Evolutionary conservation across 2,329 filamentous ascomycete genomes (phyloP).

Genomic region (Sclerotinia spermophila): DNA sequence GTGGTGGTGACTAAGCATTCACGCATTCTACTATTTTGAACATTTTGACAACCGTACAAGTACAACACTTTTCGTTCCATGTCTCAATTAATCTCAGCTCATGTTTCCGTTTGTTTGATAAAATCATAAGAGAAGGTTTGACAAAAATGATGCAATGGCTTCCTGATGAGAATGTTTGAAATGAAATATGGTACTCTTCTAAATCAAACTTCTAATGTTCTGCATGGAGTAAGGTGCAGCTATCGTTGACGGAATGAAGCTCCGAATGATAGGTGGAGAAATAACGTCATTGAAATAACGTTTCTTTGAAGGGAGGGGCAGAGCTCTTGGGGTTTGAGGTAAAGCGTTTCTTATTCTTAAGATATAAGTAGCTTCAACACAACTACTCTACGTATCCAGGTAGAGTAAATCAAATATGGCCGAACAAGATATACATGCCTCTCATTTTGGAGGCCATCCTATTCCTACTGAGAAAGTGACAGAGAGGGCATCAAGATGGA

Average conservation of each 20-base stretch:
- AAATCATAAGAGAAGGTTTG: background rate
- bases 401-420: background rate
- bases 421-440: slow-evolving; percentile 16
- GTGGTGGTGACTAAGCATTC: background rate
- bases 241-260: background rate
- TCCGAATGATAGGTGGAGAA: background rate
- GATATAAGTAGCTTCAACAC: background rate
- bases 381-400: no score
- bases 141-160: no score
- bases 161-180: background rate
- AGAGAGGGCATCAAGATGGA: background rate
- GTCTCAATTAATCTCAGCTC: background rate
- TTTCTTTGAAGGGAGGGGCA: background rate
- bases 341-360: background rate
- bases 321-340: background rate
- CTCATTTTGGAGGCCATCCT: slow-evolving; percentile 18
- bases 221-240: background rate
- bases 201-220: background rate
- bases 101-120: background rate
- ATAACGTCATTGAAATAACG: slow-evolving; percentile 4
- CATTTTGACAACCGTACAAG: background rate
- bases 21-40: background rate
- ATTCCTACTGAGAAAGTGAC: slow-evolving; percentile 4
- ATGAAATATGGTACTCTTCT: background rate
- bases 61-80: background rate